Evolutionary conservation across 2,329 filamentous ascomycete species (phyloP), one percentile per base, ranked within the genome.

Genomic region (Calonectria hawksworthii): DNA sequence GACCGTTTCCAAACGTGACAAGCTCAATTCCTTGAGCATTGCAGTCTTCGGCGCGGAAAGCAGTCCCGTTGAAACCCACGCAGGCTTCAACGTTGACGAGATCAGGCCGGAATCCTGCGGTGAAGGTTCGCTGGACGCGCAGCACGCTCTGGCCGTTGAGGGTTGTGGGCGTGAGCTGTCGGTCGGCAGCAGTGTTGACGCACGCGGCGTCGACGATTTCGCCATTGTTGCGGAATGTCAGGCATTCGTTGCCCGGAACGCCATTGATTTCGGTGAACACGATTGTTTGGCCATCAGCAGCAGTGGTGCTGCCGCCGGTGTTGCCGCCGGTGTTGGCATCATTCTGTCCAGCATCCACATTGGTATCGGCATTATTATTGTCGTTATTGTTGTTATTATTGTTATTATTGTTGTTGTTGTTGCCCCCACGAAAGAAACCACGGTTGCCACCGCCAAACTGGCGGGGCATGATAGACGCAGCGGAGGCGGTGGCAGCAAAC

Each of bases 121-220:
- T 76, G 26, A 77, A 77, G 10, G 74, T 75, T n/a, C 75, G 71
- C n/a, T 77, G 74, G 9, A 77, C 75, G 21, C 61, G 71, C 21
- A 77, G 38, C 10, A 64, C 74, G n/a, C 65, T 54, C 28, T 68
- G 72, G 7, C 75, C 70, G 23, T 76, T 76, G 50, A 75, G 36
- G 0, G 70, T 67, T 30, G 68, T 52, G 5, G 75, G 74, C 4
- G 75, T 77, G 28, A 77, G 32, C 36, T 76, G 74, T 23, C 75
- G 72, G 61, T 77, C 75, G 41, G 54, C 50, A 23, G 75, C 74
- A 13, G 69, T 66, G 52, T 76, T 74, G 38, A 76, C 75, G 23
- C 75, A 77, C 7, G 75, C 75, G 0, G 75, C 75, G n/a, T 77
- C 74, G 36, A 77, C 75, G 14, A 77, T 77, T 23, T 77, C 75